Percentiles rank a stretch among this genome's conserved stretches.
Evolutionary conservation across 768 basidiomycete genomes (phyloP).

Genomic region (Strobilomyces dryophilus): DNA sequence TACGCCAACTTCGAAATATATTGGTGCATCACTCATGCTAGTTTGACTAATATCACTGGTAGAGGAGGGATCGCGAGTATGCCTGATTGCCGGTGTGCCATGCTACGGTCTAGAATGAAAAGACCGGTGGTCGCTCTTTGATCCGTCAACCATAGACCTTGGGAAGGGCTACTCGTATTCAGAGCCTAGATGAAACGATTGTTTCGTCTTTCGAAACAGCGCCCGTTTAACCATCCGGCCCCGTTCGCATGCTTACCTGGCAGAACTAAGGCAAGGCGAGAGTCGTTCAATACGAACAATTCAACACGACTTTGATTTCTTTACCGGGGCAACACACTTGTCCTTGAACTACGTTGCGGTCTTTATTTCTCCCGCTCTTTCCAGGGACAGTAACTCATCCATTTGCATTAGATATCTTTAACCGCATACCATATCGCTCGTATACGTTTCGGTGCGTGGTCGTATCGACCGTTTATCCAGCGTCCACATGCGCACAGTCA

Average conservation of each 20-base stretch:
- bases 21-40: neutral
- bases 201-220: conserved; percentile 12
- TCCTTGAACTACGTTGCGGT: neutral
- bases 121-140: neutral
- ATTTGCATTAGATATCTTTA: neutral
- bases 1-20: neutral
- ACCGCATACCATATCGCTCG: neutral
- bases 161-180: neutral
- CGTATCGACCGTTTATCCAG: neutral
- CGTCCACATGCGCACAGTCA: neutral
- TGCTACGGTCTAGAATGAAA: neutral
- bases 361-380: neutral
- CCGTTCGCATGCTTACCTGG: conserved; percentile 4
- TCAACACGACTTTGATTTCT: neutral
- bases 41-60: neutral
- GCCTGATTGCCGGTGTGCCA: neutral
- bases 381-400: neutral
- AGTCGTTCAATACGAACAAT: neutral
- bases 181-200: conserved; percentile 13
- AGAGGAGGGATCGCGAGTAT: neutral
- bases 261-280: conserved; percentile 8
- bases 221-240: neutral
- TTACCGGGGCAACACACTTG: neutral
- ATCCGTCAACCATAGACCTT: neutral
- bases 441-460: neutral